Percentiles rank a stretch among this genome's conserved stretches.
These are phyloP conservation scores for Globisporangium megalacanthum DNA, from an alignment of 352 stramenopile genomes.

Conservation along the genomic window DNA sequence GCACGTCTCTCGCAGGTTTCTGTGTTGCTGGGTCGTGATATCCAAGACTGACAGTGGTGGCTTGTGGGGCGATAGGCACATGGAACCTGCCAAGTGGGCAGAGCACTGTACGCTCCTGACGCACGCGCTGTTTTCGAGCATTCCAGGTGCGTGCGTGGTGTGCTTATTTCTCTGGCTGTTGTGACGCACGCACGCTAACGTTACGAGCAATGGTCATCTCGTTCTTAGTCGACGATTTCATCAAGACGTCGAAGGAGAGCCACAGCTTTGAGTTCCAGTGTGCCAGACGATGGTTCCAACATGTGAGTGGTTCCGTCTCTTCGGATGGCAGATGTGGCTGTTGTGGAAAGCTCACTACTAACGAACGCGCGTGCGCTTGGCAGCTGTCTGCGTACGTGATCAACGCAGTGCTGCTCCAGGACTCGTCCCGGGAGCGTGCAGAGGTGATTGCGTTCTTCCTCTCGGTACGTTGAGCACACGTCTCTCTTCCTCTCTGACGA, in stretches of 20 bases:
- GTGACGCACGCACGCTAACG: not conserved
- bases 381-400: slow-evolving; percentile 81
- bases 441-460: slow-evolving; percentile 80
- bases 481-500: not conserved
- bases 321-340: not conserved
- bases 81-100: slow-evolving; percentile 56
- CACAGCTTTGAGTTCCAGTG: slow-evolving; percentile 55
- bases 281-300: slow-evolving; percentile 80
- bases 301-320: slow-evolving; percentile 38
- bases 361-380: slow-evolving; percentile 1
- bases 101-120: slow-evolving; percentile 76
- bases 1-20: not conserved
- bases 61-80: slow-evolving; percentile 24
- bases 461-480: slow-evolving; percentile 24
- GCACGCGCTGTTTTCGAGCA: slow-evolving; percentile 74
- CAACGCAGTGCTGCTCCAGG: slow-evolving; percentile 73
- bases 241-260: slow-evolving; percentile 40
- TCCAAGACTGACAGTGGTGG: not conserved
- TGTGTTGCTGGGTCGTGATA: too few species aligned
- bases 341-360: not conserved
- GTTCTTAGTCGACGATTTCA: slow-evolving; percentile 65
- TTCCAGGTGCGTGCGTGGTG: slow-evolving; percentile 39
- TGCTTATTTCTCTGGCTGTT: not conserved
- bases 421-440: slow-evolving; percentile 51
- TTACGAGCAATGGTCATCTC: not conserved